Conservation (phyloP, 2,329 filamentous ascomycete genomes). For the Epichloe coenophiala region DNA sequence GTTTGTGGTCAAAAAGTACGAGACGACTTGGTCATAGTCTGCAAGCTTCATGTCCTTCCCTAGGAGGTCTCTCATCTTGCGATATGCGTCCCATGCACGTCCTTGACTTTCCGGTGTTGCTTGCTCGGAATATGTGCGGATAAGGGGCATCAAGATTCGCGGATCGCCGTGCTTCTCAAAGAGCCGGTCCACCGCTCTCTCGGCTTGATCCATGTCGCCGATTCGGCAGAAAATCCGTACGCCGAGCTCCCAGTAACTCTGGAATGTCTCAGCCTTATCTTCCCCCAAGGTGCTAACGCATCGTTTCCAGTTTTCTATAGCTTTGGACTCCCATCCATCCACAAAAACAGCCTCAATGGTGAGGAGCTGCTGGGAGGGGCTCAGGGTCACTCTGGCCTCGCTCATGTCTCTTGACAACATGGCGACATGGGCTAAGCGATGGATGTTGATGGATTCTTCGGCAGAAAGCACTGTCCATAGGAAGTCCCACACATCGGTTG, state of each 20-base stretch:
- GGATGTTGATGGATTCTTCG: slow-evolving; percentile 33
- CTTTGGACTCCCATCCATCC: slow-evolving; percentile 44
- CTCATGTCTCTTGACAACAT: slow-evolving; percentile 53
- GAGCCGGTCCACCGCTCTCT: slow-evolving; percentile 40
- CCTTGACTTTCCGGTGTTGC: slow-evolving; percentile 31
- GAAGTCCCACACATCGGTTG: slow-evolving; percentile 45
- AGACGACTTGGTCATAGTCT: slow-evolving; percentile 64
- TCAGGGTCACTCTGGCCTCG: slow-evolving; percentile 40
- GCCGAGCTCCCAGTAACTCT: slow-evolving; percentile 50
- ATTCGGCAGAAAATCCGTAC: slow-evolving; percentile 47
- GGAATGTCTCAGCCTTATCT: slow-evolving; percentile 29
- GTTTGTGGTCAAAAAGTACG: slow-evolving; percentile 54
- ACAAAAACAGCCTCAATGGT: slow-evolving; percentile 57
- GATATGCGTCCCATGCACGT: slow-evolving; percentile 55
- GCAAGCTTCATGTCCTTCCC: slow-evolving; percentile 49
- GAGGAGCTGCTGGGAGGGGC: slow-evolving; percentile 45
- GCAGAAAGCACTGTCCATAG: slow-evolving; percentile 51
- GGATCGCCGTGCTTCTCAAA: slow-evolving; percentile 35
- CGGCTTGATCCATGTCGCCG: slow-evolving; percentile 45
- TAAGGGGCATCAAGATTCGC: slow-evolving; percentile 52
- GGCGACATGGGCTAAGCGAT: slow-evolving; percentile 48
- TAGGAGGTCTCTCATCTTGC: slow-evolving; percentile 47
- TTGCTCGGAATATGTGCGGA: slow-evolving; percentile 48
- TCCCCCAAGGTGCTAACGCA: slow-evolving; percentile 39
- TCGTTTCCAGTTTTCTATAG: slow-evolving; percentile 50